Evolutionary conservation across 2,329 filamentous ascomycete species (phyloP).

Genomic region (Clonostachys sp.): DNA sequence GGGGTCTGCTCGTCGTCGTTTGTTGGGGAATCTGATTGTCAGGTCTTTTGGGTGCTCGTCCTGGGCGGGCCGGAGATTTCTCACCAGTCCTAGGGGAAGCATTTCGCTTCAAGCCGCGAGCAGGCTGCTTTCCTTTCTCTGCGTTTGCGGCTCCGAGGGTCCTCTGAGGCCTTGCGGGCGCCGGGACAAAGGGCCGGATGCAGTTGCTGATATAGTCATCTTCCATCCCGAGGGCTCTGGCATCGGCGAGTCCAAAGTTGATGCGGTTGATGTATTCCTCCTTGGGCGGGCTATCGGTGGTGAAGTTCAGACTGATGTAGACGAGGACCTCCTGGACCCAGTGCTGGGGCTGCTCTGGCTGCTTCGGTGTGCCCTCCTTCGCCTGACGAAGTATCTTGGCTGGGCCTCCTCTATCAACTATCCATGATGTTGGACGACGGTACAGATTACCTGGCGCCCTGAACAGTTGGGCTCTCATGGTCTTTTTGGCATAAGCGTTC

Average conservation of each 20-base stretch:
- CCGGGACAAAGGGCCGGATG: conserved; percentile 27
- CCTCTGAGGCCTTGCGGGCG: neutral
- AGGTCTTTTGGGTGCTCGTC: conserved; percentile 8
- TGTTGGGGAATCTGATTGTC: conserved; percentile 5
- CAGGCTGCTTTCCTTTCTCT: neutral
- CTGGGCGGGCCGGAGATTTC: conserved; percentile 13
- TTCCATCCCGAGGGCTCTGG: conserved; percentile 23
- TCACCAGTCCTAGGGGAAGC: conserved; percentile 10
- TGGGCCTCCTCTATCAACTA: conserved; percentile 28
- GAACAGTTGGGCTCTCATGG: conserved; percentile 22
- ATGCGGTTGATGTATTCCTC: conserved; percentile 34
- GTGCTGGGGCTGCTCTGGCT: conserved; percentile 10
- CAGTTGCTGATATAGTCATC: conserved; percentile 27
- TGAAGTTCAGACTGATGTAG: conserved; percentile 27
- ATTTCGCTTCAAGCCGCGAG: conserved; percentile 4
- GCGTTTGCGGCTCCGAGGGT: neutral
- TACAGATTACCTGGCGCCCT: conserved; percentile 24
- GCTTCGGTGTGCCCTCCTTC: conserved; percentile 7
- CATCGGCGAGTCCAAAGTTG: conserved; percentile 28
- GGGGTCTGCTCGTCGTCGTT: neutral
- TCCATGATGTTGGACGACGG: conserved; percentile 27
- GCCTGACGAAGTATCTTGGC: conserved; percentile 14
- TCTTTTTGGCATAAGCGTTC: conserved; percentile 28
- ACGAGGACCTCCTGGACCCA: conserved; percentile 27
- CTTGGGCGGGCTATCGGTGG: conserved; percentile 24